A percentile compares a stretch with the other conserved stretches of the same genome.
These are phyloP conservation scores for Phylloporus sp. DNA, from an alignment of 768 basidiomycete species.

Conservation along the genomic window DNA sequence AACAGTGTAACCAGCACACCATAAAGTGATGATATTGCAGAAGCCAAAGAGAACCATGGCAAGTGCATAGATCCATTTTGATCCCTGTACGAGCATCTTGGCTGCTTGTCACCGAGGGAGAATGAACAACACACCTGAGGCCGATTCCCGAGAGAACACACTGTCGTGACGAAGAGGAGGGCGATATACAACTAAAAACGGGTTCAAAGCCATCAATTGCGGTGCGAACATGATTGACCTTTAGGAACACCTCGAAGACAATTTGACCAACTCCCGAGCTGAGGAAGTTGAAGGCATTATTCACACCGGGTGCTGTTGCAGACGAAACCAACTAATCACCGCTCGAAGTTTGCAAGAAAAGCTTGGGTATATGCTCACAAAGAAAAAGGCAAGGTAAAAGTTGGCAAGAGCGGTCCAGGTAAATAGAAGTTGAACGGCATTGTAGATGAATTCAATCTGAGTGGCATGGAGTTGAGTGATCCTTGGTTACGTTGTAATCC, in stretches of 20 bases:
- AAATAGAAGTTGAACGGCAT: slow-evolving; percentile 82
- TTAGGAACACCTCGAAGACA: slow-evolving; percentile 75
- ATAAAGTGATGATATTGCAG: slow-evolving; percentile 73
- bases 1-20: slow-evolving; percentile 89
- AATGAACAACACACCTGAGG: slow-evolving; percentile 46
- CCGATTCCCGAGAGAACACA: slow-evolving; percentile 89
- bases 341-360: slow-evolving; percentile 17
- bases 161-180: slow-evolving; percentile 73
- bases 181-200: slow-evolving; percentile 66
- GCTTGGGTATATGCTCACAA: slow-evolving; percentile 54
- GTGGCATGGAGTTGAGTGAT: not conserved
- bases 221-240: slow-evolving; percentile 25
- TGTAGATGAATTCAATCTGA: slow-evolving; percentile 90
- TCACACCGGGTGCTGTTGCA: slow-evolving; percentile 51
- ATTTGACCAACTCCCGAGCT: slow-evolving; percentile 62
- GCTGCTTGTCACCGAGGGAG: slow-evolving; percentile 1
- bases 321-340: slow-evolving; percentile 67
- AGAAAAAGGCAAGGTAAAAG: slow-evolving; percentile 93
- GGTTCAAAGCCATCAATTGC: slow-evolving; percentile 21
- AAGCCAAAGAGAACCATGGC: slow-evolving; percentile 77
- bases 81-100: slow-evolving; percentile 45
- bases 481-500: not conserved
- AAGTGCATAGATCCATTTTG: slow-evolving; percentile 76
- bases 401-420: slow-evolving; percentile 93
- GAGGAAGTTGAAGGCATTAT: slow-evolving; percentile 82